Base-by-base conservation (phyloP, 306 rosid species). In the Corylus avellana region DNA sequence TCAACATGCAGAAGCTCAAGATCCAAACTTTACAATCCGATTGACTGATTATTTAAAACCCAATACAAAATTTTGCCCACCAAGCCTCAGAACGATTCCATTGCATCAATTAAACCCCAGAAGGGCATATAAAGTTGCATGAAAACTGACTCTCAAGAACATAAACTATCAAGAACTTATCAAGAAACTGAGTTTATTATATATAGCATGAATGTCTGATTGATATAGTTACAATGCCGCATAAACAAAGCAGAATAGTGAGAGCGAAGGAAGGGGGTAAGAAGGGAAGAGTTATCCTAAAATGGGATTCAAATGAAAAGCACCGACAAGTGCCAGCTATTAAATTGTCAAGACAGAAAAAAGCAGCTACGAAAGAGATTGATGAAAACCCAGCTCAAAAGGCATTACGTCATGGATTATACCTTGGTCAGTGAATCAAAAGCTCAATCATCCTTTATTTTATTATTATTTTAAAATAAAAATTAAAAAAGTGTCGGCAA, bases 241-340 rank as follows among this genome's bases (percentile, higher is more conserved):
- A 66, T 59, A 50, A 70, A 72, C 13, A 54, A 77, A 49, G 79
- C 47, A 57, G 39, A 46, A 55, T 58, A 39, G 75, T 29, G 68
- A 78, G 73, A 39, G 59, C 75, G 64, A 12, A 20, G 56, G 66
- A 13, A 12, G 18, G 35, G 46, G 7, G 46, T 1, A 32, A 42
- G 46, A 72, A 22, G n/a, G 16, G 53, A 49, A 53, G 51, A 72
- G 77, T 70, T 67, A 76, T 46, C 22, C 46, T 53, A 71, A 17
- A 46, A 14, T 59, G 32, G 48, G 18, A 51, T 22, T 22, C 46
- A 46, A 76, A 57, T 75, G 73, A 9, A 80, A 68, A 22, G 62
- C 84, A 80, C 82, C 84, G 82, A 85, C 76, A 75, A 77, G 37
- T 63, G 62, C 22, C 37, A 82, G 46, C 83, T 72, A 53, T 70